Evolutionary conservation across 1,284 basidiomycete species (phyloP).

Genomic region (Dichomitus squalens): DNA sequence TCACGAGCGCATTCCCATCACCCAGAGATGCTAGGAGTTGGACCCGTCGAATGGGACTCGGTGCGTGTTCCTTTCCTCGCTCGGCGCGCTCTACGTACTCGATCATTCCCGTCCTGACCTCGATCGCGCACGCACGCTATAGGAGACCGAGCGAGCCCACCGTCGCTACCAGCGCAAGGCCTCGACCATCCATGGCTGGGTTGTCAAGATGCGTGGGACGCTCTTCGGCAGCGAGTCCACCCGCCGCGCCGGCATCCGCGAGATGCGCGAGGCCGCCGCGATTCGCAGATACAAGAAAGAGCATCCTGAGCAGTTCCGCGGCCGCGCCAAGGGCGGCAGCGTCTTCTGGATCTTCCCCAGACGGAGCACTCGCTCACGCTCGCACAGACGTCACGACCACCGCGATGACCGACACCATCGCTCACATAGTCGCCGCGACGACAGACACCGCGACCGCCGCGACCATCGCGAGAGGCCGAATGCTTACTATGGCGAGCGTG

Average conservation of each 20-base stretch:
- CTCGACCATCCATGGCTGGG: conserved; percentile 74
- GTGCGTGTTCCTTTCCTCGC: conserved; percentile 22
- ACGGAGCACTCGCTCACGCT: conserved; percentile 2
- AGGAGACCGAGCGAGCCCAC: conserved; percentile 43
- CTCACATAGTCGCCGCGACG: conserved; percentile 10
- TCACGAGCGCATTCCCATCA: not conserved
- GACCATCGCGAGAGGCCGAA: conserved; percentile 7
- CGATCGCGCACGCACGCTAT: conserved; percentile 22
- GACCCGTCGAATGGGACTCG: conserved; percentile 47
- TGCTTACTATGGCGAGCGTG: conserved; percentile 18
- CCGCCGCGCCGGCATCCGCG: conserved; percentile 47
- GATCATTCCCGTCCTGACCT: not conserved
- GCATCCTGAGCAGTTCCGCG: conserved; percentile 21
- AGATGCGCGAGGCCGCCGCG: conserved; percentile 38
- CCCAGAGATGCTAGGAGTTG: conserved; percentile 6
- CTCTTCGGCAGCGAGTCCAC: conserved; percentile 65
- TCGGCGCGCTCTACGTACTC: not conserved
- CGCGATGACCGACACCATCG: conserved; percentile 1
- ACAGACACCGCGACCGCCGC: conserved; percentile 11
- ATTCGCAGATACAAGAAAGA: conserved; percentile 27
- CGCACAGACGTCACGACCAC: conserved; percentile 4
- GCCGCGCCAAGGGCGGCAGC: conserved; percentile 12
- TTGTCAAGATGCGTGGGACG: conserved; percentile 78
- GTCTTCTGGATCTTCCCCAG: conserved; percentile 22
- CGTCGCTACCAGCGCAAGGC: conserved; percentile 48